A percentile compares a stretch with the other conserved stretches of the same genome.
Evolutionary conservation across 495 filamentous ascomycete species (phyloP).

Genomic region (Penicillium paxilli): DNA sequence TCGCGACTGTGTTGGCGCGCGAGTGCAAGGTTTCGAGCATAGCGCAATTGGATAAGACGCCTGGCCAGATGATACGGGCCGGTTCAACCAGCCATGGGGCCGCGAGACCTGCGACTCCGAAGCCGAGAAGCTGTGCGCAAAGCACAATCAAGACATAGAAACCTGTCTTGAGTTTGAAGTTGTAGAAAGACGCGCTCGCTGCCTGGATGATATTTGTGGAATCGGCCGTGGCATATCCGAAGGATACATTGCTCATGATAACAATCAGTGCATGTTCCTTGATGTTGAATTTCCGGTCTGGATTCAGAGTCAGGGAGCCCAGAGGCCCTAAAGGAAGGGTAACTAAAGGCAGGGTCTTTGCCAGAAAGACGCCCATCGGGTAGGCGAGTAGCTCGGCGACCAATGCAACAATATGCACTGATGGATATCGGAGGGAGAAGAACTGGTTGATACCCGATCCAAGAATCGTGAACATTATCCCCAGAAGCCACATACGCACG

Average conservation of each 20-base stretch:
- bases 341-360: slow-evolving; percentile 44
- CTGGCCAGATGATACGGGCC: slow-evolving; percentile 48
- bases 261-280: slow-evolving; percentile 87
- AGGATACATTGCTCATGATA: slow-evolving; percentile 86
- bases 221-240: slow-evolving; percentile 58
- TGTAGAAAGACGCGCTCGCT: slow-evolving; percentile 50
- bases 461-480: slow-evolving; percentile 74
- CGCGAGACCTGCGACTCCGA: slow-evolving; percentile 63
- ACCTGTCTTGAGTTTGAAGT: slow-evolving; percentile 57
- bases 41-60: slow-evolving; percentile 38
- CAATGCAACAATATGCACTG: slow-evolving; percentile 70
- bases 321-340: slow-evolving; percentile 45
- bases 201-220: slow-evolving; percentile 48
- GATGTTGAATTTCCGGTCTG: slow-evolving; percentile 67
- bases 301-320: slow-evolving; percentile 54
- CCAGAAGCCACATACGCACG: slow-evolving; percentile 82
- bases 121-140: slow-evolving; percentile 63
- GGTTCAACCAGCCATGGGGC: slow-evolving; percentile 62
- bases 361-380: slow-evolving; percentile 50
- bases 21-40: slow-evolving; percentile 38
- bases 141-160: slow-evolving; percentile 62
- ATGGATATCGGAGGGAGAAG: slow-evolving; percentile 84
- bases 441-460: slow-evolving; percentile 84
- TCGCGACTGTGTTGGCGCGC: slow-evolving; percentile 38
- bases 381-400: slow-evolving; percentile 67